Conservation (phyloP, 495 filamentous ascomycete species). For the Tuber microsphaerosporum region DNA sequence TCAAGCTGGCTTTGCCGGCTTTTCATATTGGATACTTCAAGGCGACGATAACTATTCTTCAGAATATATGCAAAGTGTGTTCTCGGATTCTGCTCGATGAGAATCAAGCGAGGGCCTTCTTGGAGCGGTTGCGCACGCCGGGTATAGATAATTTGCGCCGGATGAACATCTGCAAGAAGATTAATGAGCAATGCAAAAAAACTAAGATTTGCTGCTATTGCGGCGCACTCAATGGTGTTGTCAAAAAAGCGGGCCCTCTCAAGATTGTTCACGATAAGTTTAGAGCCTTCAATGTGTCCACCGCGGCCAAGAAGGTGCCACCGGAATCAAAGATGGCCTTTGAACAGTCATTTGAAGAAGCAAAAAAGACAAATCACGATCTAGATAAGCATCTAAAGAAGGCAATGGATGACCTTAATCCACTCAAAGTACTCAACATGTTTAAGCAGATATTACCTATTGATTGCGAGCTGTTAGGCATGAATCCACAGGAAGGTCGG, state of each 20-base stretch:
- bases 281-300: slow-evolving; percentile 74
- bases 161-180: slow-evolving; percentile 69
- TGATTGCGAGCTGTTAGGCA: slow-evolving; percentile 84
- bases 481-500: slow-evolving; percentile 76
- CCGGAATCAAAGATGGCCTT: slow-evolving; percentile 73
- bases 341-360: slow-evolving; percentile 72
- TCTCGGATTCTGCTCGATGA: slow-evolving; percentile 71
- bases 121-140: slow-evolving; percentile 71
- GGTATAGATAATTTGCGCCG: slow-evolving; percentile 79
- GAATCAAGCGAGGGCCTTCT: slow-evolving; percentile 59
- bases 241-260: slow-evolving; percentile 77
- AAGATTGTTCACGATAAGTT: slow-evolving; percentile 95
- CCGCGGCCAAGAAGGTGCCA: slow-evolving; percentile 69
- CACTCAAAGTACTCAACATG: slow-evolving; percentile 76
- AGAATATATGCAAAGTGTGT: slow-evolving; percentile 89
- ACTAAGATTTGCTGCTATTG: slow-evolving; percentile 69
- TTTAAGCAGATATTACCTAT: slow-evolving; percentile 77
- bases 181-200: slow-evolving; percentile 83
- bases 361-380: slow-evolving; percentile 64
- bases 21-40: slow-evolving; percentile 96
- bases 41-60: slow-evolving; percentile 76
- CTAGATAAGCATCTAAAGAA: slow-evolving; percentile 85
- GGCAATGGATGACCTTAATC: slow-evolving; percentile 89
- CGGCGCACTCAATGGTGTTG: slow-evolving; percentile 70
- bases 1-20: slow-evolving; percentile 77